Evolutionary conservation across 2,329 filamentous ascomycete species (phyloP).

Genomic region (Colletotrichum noveboracense): DNA sequence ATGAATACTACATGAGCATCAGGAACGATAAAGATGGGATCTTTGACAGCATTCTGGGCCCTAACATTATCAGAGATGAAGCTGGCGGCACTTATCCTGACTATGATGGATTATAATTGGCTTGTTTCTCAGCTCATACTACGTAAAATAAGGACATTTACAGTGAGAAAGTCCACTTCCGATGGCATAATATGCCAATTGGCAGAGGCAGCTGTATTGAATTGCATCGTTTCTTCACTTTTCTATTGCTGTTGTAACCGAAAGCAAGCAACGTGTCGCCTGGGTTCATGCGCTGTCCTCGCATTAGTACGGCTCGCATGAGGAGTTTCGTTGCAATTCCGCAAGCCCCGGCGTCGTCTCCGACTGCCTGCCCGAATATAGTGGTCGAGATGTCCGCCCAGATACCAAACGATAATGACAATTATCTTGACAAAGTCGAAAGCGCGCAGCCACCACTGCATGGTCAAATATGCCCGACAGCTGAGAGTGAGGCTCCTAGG

Average conservation of each 20-base stretch:
- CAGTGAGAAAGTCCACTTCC: fast-evolving
- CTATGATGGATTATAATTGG: background rate
- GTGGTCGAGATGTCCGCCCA: fast-evolving
- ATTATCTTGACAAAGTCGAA: fast-evolving
- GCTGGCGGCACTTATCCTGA: background rate
- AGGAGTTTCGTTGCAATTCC: background rate
- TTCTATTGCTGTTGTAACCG: background rate
- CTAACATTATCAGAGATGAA: background rate
- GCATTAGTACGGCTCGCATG: fast-evolving
- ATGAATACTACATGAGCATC: background rate
- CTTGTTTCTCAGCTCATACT: too few species aligned
- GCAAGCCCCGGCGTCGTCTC: fast-evolving
- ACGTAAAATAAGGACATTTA: too few species aligned
- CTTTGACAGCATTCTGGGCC: background rate
- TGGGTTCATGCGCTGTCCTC: fast-evolving
- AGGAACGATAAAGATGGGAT: background rate
- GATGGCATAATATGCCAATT: fast-evolving
- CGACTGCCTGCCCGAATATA: fast-evolving
- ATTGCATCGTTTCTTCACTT: fast-evolving
- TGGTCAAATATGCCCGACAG: too few species aligned
- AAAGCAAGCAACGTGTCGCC: fast-evolving
- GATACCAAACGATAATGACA: background rate
- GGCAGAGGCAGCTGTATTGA: fast-evolving
- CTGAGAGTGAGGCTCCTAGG: fast-evolving
- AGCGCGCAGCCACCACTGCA: background rate